These are phyloP conservation scores for Glycyrrhiza uralensis DNA, from an alignment of 306 rosid species.

Conservation along the genomic window DNA sequence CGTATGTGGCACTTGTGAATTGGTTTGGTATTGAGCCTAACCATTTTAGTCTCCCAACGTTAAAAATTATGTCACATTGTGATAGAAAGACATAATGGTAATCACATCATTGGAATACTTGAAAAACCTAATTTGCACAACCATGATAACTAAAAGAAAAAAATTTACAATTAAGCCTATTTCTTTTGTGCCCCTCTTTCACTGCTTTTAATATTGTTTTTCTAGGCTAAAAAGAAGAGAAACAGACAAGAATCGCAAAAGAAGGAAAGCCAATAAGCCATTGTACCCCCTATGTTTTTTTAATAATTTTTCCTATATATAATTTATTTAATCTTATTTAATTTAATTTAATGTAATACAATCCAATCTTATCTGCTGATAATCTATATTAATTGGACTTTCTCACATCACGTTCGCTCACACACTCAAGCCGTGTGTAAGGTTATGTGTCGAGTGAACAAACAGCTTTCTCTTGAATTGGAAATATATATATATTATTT, in stretches of 20 bases:
- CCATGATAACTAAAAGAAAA: too few species aligned
- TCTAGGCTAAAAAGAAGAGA: constrained; percentile 19
- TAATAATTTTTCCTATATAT: background rate
- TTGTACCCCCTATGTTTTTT: background rate
- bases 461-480: background rate
- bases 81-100: too few species aligned
- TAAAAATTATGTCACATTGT: too few species aligned
- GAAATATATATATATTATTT: too few species aligned
- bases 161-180: too few species aligned
- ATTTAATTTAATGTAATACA: background rate
- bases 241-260: constrained; percentile 28
- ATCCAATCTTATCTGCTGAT: background rate
- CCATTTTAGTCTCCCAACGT: too few species aligned
- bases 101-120: too few species aligned
- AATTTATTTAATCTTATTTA: background rate
- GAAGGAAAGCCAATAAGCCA: constrained; percentile 7
- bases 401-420: background rate
- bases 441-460: background rate
- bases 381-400: background rate
- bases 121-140: too few species aligned
- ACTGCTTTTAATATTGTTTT: constrained; percentile 29
- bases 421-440: background rate
- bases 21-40: too few species aligned
- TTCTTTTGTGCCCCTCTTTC: background rate
- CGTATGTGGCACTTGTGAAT: too few species aligned